Base-by-base conservation (phyloP, 805 yeast genomes). In the Dipodascus albidus region DNA sequence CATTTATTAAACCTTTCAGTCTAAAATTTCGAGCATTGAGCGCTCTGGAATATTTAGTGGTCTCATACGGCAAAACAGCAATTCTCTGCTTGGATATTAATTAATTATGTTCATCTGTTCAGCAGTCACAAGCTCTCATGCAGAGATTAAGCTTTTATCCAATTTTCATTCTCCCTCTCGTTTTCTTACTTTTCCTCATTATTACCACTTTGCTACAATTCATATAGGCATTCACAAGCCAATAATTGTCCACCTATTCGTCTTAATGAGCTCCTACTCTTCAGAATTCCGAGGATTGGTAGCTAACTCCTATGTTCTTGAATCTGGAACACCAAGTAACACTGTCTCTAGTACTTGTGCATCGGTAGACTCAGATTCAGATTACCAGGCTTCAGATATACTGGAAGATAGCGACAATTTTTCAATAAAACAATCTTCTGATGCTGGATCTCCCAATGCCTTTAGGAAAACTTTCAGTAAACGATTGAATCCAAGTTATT, bases 321-420 rank as follows among this genome's bases (percentile, higher is more conserved):
- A 38, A 17, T 19, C 44, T 38, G 44, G 44, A 14, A 38, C 44
- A 6, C 44, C 44, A 17, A 19, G 44, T 3, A 38, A 38, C 44
- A 38, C 44, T 6, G n/a, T 38, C 15, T 58, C 60, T 19, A 55
- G 59, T 47, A 60, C 64, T 11, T 50, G 60, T 27, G 64, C 62
- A 11, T 61, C 64, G 3, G 60, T 61, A 15, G 64, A 61, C 50
- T 59, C 62, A 3, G 64, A 61, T 23, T 57, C 62, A 20, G 63
- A 61, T 41, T 60, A 61, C 54, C 61, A 60, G 54, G 55, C 47
- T 20, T n/a, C 53, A n/a, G 51, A 47, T 41, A 51, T 42, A 24
- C 49, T 38, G 20, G 44, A 38, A 14, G 44, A 38, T 14, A 19
- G 44, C 4, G 44, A 38, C 20, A 17, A 19, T 14, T 17, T 15